These are phyloP conservation scores for Solanum sitiens DNA, from an alignment of 257 asterid genomes.

Conservation along the genomic window DNA sequence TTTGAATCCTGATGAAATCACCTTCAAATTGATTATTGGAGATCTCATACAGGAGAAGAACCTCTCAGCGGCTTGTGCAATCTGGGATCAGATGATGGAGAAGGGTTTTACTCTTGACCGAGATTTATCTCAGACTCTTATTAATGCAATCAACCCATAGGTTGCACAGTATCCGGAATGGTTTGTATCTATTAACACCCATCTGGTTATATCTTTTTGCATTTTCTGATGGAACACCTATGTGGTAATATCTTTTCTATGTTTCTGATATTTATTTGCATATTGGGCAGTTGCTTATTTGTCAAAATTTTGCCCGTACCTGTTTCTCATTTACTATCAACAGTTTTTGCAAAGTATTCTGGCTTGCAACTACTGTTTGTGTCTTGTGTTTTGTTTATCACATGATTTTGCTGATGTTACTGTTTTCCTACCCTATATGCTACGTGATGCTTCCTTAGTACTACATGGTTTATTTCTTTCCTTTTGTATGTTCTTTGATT, in stretches of 20 bases:
- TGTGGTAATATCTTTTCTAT: background rate
- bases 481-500: background rate
- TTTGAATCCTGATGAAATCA: constrained; percentile 65
- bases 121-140: constrained; percentile 61
- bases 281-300: background rate
- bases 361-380: background rate
- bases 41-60: constrained; percentile 71
- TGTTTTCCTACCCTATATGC: background rate
- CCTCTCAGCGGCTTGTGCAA: constrained; percentile 53
- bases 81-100: constrained; percentile 97
- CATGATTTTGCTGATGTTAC: background rate
- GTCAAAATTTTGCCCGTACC: background rate
- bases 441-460: background rate
- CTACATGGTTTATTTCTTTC: background rate
- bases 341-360: background rate
- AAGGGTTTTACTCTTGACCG: constrained; percentile 84
- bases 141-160: constrained; percentile 39
- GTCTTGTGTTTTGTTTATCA: background rate
- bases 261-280: background rate
- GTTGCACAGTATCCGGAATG: constrained; percentile 14
- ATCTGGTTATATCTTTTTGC: background rate
- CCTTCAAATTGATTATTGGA: constrained; percentile 59
- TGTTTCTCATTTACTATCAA: background rate
- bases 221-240: background rate
- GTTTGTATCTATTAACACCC: constrained; percentile 7